Conservation (phyloP, 345 rosid species). For the Gossypium mustelinum region DNA sequence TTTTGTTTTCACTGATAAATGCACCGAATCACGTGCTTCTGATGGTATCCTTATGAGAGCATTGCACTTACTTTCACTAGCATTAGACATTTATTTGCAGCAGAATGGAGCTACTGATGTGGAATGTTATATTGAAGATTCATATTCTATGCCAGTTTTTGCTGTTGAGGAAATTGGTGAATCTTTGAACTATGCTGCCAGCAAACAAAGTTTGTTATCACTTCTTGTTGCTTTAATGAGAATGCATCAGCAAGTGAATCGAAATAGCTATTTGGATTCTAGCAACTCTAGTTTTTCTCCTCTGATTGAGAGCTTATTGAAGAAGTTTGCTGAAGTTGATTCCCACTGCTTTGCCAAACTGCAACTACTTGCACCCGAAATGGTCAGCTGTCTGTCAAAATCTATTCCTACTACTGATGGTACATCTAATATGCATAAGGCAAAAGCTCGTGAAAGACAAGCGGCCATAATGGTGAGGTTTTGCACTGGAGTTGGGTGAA, state of each 20-base stretch:
- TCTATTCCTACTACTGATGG: conserved; percentile 26
- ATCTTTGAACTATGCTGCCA: conserved; percentile 46
- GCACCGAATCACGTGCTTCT: conserved; percentile 65
- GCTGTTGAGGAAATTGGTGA: conserved; percentile 59
- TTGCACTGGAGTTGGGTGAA: conserved; percentile 1
- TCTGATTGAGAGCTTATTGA: conserved; percentile 68
- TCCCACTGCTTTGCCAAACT: conserved; percentile 56
- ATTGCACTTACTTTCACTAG: conserved; percentile 74
- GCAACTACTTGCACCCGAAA: conserved; percentile 74
- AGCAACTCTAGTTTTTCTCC: conserved; percentile 64
- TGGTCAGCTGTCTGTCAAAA: conserved; percentile 45
- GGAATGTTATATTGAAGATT: conserved; percentile 32
- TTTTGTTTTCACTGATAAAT: conserved; percentile 62
- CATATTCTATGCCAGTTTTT: conserved; percentile 46
- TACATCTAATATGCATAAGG: conserved; percentile 62
- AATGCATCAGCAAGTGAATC: conserved; percentile 50
- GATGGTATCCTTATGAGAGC: conserved; percentile 69
- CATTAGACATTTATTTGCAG: conserved; percentile 67
- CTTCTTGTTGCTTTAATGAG: conserved; percentile 81
- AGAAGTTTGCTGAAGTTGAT: conserved; percentile 72
- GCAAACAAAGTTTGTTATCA: conserved; percentile 66
- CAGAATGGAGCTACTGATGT: conserved; percentile 35
- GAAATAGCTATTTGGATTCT: conserved; percentile 46
- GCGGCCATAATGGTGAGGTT: conserved; percentile 76
- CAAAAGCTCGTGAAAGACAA: conserved; percentile 84